Evolutionary conservation across 2,329 filamentous ascomycete species (phyloP), one percentile per base, ranked within the genome.

Genomic region (Lasiodiplodia theobromae): DNA sequence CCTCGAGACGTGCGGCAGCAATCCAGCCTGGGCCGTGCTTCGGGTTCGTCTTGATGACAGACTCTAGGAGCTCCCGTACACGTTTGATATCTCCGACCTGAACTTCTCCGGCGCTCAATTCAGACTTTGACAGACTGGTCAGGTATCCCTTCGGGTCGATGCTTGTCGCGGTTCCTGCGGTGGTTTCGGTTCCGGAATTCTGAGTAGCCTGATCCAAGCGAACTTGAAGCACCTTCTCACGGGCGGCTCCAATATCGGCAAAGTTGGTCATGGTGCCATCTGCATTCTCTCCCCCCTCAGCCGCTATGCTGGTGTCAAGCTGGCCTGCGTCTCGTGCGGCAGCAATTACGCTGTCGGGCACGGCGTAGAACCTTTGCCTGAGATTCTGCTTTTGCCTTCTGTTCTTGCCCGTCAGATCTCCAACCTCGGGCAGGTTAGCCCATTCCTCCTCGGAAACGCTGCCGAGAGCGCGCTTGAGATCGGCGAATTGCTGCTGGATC

Each of bases 201-300:
- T 91, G 87, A 4, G 93, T 94, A 8, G 94, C 94, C 77, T 97
- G 92, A 74, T 98, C 95, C 52, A 99, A 85, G 73, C 93, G 90
- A n/a, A 96, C 95, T 78, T 97, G 92, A 66, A 99, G 86, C 51
- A 97, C 96, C 80, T 97, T 97, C 83, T 97, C 93, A 82, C 96
- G 90, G 23, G 96, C 96, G 54, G 94, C 94, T 80, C 96, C 96
- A 71, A 99, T 98, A 79, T 97, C 92, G 54, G 95, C 95, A 78
- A 99, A 99, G 78, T 99, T 97, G 12, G 95, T 99, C 88, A 97
- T 96, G 1, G 94, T 97, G 2, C 95, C 94, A 75, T 97, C 94
- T 2, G 81, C 78, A 62, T 79, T 82, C 69, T 90, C 87, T 1
- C 82, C 79, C 1, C 89, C 75, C 0, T 73, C 76, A 70, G 97